Conservation (phyloP, 2,329 filamentous ascomycete species). For the Talaromyces funiculosus region DNA sequence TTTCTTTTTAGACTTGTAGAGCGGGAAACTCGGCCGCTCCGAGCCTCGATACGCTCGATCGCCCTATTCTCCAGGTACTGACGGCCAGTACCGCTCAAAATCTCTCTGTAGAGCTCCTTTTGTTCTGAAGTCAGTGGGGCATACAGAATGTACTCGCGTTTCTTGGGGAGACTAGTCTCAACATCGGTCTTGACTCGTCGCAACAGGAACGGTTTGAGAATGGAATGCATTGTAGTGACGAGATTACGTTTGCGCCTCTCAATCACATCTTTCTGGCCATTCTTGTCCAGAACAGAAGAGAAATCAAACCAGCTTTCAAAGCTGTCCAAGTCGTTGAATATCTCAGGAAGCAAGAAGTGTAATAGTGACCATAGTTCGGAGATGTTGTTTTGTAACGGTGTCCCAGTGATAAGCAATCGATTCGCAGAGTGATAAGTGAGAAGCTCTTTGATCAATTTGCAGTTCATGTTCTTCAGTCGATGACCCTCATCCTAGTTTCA, state of each 20-base stretch:
- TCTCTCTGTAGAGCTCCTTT: constrained; percentile 81
- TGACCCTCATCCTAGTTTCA: constrained; percentile 76
- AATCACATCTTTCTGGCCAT: constrained; percentile 69
- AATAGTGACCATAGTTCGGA: constrained; percentile 91
- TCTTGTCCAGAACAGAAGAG: constrained; percentile 78
- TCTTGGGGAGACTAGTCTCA: constrained; percentile 84
- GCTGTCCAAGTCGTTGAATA: constrained; percentile 87
- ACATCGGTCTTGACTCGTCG: constrained; percentile 90
- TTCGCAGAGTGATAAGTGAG: constrained; percentile 87
- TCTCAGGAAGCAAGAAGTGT: constrained; percentile 85
- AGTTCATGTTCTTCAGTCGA: constrained; percentile 94
- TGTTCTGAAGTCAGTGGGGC: constrained; percentile 88
- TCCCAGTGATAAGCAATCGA: constrained; percentile 86
- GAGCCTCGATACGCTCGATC: constrained; percentile 42
- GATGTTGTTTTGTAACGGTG: constrained; percentile 90
- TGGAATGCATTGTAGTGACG: constrained; percentile 83
- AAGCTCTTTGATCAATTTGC: constrained; percentile 81
- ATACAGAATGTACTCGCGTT: constrained; percentile 92
- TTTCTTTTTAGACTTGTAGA: constrained; percentile 56
- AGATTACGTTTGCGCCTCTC: constrained; percentile 72
- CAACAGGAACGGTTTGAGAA: constrained; percentile 84
- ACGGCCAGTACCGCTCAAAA: constrained; percentile 67
- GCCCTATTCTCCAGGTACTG: constrained; percentile 48
- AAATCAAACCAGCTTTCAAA: constrained; percentile 99
- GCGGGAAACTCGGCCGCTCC: constrained; percentile 25